phyloP scores from a whole-genome alignment of 768 basidiomycete genomes.

The Lepiota subincarnata region DNA sequence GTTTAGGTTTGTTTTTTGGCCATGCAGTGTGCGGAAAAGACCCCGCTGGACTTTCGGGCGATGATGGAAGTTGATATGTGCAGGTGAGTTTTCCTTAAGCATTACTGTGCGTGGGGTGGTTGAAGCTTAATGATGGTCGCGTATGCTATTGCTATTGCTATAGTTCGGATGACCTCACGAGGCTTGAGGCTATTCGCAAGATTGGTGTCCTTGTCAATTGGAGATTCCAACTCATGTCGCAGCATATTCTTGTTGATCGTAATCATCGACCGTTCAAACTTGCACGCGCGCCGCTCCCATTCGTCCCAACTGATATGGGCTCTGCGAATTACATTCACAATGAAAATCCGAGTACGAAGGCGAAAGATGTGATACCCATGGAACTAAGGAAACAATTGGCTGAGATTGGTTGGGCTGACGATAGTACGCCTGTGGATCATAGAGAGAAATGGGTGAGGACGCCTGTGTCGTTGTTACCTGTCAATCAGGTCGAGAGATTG shows the following conservation, averaged over 20 bases:
- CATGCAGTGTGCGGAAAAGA: constrained; percentile 73
- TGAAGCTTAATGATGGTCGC: no score
- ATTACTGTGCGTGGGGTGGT: not conserved
- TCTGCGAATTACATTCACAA: constrained; percentile 48
- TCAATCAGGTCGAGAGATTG: constrained; percentile 49
- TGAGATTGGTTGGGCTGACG: constrained; percentile 74
- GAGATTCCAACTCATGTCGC: constrained; percentile 64
- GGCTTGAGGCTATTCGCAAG: constrained; percentile 50
- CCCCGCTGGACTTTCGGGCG: constrained; percentile 40
- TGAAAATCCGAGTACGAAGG: constrained; percentile 10
- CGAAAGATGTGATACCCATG: constrained; percentile 53
- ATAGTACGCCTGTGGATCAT: constrained; percentile 46
- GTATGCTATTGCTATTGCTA: not conserved
- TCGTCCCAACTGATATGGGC: constrained; percentile 74
- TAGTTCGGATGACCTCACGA: constrained; percentile 47
- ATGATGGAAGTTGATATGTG: constrained; percentile 52
- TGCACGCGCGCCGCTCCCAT: constrained; percentile 66
- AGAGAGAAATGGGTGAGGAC: constrained; percentile 55
- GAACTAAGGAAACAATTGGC: constrained; percentile 63
- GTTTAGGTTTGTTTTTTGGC: constrained; percentile 56
- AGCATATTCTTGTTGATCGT: constrained; percentile 57
- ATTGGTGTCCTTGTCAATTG: constrained; percentile 57
- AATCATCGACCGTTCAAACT: constrained; percentile 65
- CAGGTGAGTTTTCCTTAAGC: constrained; percentile 34
- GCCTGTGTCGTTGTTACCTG: constrained; percentile 64